Evolutionary conservation across 2,329 filamentous ascomycete genomes (phyloP), one percentile per base, ranked within the genome.

Genomic region (Aspergillus transmontanensis): DNA sequence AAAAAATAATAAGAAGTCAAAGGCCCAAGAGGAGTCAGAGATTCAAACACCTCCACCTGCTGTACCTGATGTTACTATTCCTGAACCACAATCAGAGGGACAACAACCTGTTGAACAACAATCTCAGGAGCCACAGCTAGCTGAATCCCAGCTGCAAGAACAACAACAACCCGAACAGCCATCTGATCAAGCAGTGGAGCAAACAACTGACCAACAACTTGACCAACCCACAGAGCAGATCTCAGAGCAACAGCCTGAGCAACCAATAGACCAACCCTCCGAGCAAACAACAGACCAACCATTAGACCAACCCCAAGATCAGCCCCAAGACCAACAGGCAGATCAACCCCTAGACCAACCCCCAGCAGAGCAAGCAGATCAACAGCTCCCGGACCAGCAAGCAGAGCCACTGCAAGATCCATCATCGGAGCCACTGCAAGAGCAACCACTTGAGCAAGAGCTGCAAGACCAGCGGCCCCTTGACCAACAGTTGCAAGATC

Each of bases 1-100:
- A 64, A 66, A 70, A 64, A 75, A 75, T 69, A 70, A 69, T 74
- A 76, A 76, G 66, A 76, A 75, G 72, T 63, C 59, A 54, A 76
- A 76, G 69, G 67, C 56, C 57, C 72, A 75, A 63, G 75, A 76
- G 54, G 59, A 57, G 43, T 62, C 68, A 62, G 72, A 71, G 57
- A 64, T 64, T 59, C 73, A 73, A 58, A 69, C 71, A 60, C 65
- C 66, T 64, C 69, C 67, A 58, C 39, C 64, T 23, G 67, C 72
- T 54, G 68, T 66, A 55, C 34, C 64, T 26, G 66, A 71, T 54
- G 69, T 70, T 50, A 59, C 70, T 62, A 63, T 67, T 68, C 51
- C 51, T 55, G 51, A 55, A 28, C 51, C 51, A 39, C 32, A 55
- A 28, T 26, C 51, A 54, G 68, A 71, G 50, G 59, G 68, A 39